Evolutionary conservation across 2,329 filamentous ascomycete species (phyloP), one percentile per base, ranked within the genome.

Genomic region (Gaeumannomyces tritici): DNA sequence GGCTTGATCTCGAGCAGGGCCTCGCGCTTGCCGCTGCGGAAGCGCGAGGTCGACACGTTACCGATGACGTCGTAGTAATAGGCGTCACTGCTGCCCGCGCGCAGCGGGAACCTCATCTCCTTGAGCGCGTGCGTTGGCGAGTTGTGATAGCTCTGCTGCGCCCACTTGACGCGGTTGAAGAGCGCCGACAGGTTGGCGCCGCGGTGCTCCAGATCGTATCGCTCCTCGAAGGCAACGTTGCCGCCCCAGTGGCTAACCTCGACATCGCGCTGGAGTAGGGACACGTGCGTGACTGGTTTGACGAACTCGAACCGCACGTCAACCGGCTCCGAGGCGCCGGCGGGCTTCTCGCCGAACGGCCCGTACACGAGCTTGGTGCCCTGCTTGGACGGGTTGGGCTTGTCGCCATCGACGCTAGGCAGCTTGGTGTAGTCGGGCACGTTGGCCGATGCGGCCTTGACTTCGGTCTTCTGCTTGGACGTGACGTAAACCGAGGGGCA

Each of bases 171-270:
- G 42, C 90, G 85, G 70, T 85, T 89, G 77, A 95, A 93, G 47
- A 88, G 85, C 63, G 81, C 80, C 42, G 84, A 82, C 60, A 93
- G 80, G 73, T 89, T 88, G 60, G 95, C 96, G 66, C 89, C 95
- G 66, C 89, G 86, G 80, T 99, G 93, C 70, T 85, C 85, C 67
- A 98, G 82, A 75, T 89, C 91, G 77, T 96, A 97, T 63, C 91
- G 86, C 78, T 99, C 95, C 77, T 99, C 95, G 60, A 93, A 91
- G 1, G 95, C 95, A 62, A 98, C 77, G 73, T 99, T 99, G 65
- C 95, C 95, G 67, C 95, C 95, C 95, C 95, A 99, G 76, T 98
- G 95, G 73, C 91, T 96, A 69, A 99, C 89, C 75, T 99, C 95
- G 66, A 99, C 79, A 70, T 98, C 93, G 64, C 95, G 88, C 76